phyloP scores from a whole-genome alignment of 768 basidiomycete genomes.

The Lactifluus pinguis region DNA sequence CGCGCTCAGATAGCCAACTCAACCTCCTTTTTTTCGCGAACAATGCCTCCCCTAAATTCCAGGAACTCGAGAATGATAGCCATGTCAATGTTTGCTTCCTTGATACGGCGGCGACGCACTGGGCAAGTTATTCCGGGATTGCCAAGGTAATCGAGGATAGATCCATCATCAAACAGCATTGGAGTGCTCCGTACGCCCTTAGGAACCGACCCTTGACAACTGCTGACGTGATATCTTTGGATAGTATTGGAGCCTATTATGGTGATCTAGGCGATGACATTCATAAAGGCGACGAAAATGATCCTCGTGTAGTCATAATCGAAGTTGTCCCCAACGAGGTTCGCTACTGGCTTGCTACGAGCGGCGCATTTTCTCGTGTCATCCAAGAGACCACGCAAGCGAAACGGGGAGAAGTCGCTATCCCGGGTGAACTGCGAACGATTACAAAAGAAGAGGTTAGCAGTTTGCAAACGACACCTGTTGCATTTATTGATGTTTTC shows the following conservation, averaged over 20 bases:
- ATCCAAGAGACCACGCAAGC: constrained; percentile 52
- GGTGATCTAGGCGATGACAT: constrained; percentile 79
- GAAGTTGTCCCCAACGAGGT: constrained; percentile 75
- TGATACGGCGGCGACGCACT: constrained; percentile 58
- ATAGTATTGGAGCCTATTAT: constrained; percentile 67
- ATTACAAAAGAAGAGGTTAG: constrained; percentile 66
- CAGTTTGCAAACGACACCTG: neutral
- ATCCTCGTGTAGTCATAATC: constrained; percentile 74
- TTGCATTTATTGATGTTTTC: neutral
- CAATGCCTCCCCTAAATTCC: constrained; percentile 61
- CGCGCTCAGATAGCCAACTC: constrained; percentile 37
- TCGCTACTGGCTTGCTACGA: constrained; percentile 68
- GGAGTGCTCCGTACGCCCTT: constrained; percentile 41
- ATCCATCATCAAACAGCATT: constrained; percentile 55
- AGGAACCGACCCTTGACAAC: no score
- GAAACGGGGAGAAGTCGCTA: constrained; percentile 50
- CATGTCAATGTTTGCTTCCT: constrained; percentile 79
- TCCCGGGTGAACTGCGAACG: constrained; percentile 69
- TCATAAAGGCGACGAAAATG: constrained; percentile 71
- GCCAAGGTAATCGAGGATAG: constrained; percentile 59
- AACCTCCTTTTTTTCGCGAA: constrained; percentile 66
- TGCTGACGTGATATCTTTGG: neutral
- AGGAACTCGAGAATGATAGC: constrained; percentile 64
- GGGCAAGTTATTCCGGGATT: constrained; percentile 72
- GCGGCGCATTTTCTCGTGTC: constrained; percentile 46